These are phyloP conservation scores for Suillus weaverae DNA, from an alignment of 768 basidiomycete species.

Conservation along the genomic window DNA sequence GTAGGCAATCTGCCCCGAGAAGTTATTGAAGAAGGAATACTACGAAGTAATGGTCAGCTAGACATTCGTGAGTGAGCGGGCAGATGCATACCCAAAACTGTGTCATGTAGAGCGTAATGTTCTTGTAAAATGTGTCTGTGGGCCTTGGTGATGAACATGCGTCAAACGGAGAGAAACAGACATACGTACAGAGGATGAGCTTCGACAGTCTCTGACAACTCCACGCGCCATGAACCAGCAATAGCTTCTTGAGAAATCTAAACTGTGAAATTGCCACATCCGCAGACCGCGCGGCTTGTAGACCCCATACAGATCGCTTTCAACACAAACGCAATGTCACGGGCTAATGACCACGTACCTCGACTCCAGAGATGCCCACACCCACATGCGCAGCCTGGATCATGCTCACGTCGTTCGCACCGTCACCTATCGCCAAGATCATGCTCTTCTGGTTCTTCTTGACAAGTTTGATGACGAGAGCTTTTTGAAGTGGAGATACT, in stretches of 20 bases:
- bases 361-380: constrained; percentile 95
- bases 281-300: constrained; percentile 97
- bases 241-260: constrained; percentile 88
- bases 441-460: constrained; percentile 95
- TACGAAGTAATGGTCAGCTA: constrained; percentile 31
- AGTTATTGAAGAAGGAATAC: constrained; percentile 99
- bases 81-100: constrained; percentile 83
- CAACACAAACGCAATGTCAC: not conserved
- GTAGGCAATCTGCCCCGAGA: constrained; percentile 97
- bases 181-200: constrained; percentile 84
- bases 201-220: constrained; percentile 95
- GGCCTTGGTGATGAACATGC: constrained; percentile 5
- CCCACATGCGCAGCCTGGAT: constrained; percentile 98
- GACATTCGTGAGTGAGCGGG: not conserved
- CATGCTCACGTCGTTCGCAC: constrained; percentile 99
- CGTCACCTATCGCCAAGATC: constrained; percentile 96
- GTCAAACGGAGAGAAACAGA: not conserved
- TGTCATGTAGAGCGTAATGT: constrained; percentile 97
- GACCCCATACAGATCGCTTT: constrained; percentile 52
- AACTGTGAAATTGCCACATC: constrained; percentile 99
- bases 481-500: constrained; percentile 97
- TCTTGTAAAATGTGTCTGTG: constrained; percentile 97
- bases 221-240: constrained; percentile 98
- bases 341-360: constrained; percentile 49
- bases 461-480: constrained; percentile 96